Evolutionary conservation across 805 yeast genomes (phyloP).

Genomic region (Candida taoyuanica): DNA sequence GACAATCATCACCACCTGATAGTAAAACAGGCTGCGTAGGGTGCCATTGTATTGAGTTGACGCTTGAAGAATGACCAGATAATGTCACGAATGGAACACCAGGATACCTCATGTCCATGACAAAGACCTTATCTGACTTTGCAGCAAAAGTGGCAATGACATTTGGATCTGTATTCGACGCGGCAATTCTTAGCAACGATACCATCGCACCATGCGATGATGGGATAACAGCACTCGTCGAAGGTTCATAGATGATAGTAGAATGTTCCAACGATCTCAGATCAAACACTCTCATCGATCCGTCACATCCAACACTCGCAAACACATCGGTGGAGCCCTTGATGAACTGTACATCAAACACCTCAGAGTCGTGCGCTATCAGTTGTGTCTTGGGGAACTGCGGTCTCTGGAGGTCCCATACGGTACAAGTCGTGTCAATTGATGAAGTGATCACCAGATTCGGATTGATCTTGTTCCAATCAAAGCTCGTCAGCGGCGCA

Average conservation of each 20-base stretch:
- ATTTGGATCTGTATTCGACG: conserved; percentile 77
- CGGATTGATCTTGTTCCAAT: conserved; percentile 79
- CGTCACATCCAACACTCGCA: conserved; percentile 93
- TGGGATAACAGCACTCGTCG: conserved; percentile 18
- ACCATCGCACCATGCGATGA: conserved; percentile 4
- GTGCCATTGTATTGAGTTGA: conserved; percentile 82
- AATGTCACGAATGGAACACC: conserved; percentile 73
- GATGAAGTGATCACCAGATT: conserved; percentile 74
- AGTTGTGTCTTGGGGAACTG: conserved; percentile 82
- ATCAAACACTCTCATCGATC: conserved; percentile 89
- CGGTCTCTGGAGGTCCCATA: conserved; percentile 76
- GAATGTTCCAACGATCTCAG: conserved; percentile 86
- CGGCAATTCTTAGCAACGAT: conserved; percentile 65
- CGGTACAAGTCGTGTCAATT: conserved; percentile 94
- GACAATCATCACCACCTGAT: conserved; percentile 71
- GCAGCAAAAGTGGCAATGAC: conserved; percentile 79
- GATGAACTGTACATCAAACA: conserved; percentile 84
- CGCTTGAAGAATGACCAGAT: conserved; percentile 60
- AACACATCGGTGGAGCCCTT: conserved; percentile 71
- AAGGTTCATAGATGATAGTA: conserved; percentile 88
- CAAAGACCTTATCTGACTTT: conserved; percentile 56
- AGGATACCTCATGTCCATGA: conserved; percentile 84
- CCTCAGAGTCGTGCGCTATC: conserved; percentile 95
- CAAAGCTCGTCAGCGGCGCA: conserved; percentile 92
- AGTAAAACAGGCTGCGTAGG: conserved; percentile 61